Evolutionary conservation across 2,329 filamentous ascomycete species (phyloP).

Genomic region (Ophiostoma piceae): DNA sequence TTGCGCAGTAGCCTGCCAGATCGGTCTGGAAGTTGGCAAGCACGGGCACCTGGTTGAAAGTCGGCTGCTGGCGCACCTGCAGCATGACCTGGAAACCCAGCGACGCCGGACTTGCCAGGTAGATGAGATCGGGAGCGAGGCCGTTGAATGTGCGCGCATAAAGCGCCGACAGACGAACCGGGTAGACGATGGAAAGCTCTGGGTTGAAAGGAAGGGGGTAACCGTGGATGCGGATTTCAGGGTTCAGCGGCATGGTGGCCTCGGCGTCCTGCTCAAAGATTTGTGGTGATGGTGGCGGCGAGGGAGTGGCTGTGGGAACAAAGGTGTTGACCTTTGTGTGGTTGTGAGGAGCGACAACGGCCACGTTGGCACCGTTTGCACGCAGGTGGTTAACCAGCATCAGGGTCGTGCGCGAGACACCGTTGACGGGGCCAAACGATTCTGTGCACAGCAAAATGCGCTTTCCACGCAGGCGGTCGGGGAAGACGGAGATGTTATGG

Average conservation of each 20-base stretch:
- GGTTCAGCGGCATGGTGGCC: constrained; percentile 26
- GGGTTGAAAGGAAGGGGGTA: constrained; percentile 67
- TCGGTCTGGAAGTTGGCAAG: constrained; percentile 70
- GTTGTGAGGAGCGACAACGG: constrained; percentile 60
- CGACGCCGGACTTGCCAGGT: constrained; percentile 63
- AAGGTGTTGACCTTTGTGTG: constrained; percentile 52
- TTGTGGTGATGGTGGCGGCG: constrained; percentile 22
- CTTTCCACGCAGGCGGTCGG: constrained; percentile 50
- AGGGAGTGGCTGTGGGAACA: constrained; percentile 34
- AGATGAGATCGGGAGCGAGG: constrained; percentile 58
- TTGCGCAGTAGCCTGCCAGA: constrained; percentile 62
- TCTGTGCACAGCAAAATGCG: constrained; percentile 64
- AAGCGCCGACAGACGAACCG: constrained; percentile 58
- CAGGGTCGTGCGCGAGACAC: constrained; percentile 65
- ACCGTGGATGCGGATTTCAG: constrained; percentile 57
- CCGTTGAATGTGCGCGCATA: constrained; percentile 55
- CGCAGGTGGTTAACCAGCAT: constrained; percentile 64
- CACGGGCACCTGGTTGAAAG: constrained; percentile 51
- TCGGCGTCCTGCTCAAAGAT: neutral
- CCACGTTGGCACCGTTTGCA: constrained; percentile 57
- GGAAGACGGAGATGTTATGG: constrained; percentile 44
- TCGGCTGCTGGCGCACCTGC: constrained; percentile 57
- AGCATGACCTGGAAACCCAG: constrained; percentile 66
- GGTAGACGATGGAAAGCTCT: constrained; percentile 64
- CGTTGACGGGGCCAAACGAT: constrained; percentile 67